Conservation (phyloP, 345 rosid genomes). For the Hevea brasiliensis region DNA sequence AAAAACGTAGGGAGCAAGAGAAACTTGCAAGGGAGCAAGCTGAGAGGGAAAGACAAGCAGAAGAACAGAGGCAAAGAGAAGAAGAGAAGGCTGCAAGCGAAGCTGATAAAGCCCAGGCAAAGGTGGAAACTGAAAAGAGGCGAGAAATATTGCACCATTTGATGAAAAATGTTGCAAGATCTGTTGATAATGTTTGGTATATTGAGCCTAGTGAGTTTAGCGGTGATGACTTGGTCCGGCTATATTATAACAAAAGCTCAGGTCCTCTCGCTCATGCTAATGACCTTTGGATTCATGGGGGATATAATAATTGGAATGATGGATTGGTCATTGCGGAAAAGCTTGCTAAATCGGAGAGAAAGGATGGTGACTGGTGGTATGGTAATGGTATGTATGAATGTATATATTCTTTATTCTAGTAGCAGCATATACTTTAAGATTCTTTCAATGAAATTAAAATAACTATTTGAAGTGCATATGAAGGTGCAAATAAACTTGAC, state of each 20-base stretch:
- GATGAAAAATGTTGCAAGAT: constrained; percentile 50
- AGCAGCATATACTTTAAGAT: not conserved
- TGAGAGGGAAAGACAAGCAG: constrained; percentile 67
- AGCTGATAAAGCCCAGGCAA: constrained; percentile 77
- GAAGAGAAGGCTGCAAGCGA: constrained; percentile 72
- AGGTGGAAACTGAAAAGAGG: constrained; percentile 54
- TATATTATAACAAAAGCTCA: constrained; percentile 68
- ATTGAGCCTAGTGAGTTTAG: constrained; percentile 65
- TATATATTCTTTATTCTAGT: constrained; percentile 4
- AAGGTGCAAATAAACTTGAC: not conserved
- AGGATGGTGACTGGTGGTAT: constrained; percentile 80
- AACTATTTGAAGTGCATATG: not conserved
- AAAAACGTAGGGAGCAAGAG: constrained; percentile 73
- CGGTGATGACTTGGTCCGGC: constrained; percentile 51
- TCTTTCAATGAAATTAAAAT: not conserved
- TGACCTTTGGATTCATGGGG: constrained; percentile 91
- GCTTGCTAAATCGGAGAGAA: constrained; percentile 50
- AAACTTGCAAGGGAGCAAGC: constrained; percentile 73
- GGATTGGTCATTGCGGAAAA: constrained; percentile 64
- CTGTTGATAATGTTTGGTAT: constrained; percentile 62
- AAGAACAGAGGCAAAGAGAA: constrained; percentile 71
- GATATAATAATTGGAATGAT: constrained; percentile 73
- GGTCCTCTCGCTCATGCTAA: constrained; percentile 67
- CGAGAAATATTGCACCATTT: constrained; percentile 42
- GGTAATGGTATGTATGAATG: constrained; percentile 56